Percentiles rank a stretch among this genome's conserved stretches.
phyloP scores from a whole-genome alignment of 495 filamentous ascomycete species.

The Penicillium soppii region DNA sequence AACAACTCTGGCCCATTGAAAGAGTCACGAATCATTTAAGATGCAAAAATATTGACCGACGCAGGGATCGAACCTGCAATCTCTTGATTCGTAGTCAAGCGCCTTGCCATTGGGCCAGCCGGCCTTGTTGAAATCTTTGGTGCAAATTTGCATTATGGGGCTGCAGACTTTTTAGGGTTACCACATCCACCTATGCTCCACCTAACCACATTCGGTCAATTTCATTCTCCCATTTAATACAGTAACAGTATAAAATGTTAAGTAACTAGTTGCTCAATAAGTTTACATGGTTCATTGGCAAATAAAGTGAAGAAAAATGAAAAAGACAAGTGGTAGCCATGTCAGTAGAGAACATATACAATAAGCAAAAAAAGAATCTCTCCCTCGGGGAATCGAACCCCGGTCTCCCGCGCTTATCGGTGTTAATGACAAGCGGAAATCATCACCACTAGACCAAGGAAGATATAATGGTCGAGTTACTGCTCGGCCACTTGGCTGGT shows the following conservation, averaged over 20 bases:
- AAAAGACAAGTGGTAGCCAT: too few species aligned
- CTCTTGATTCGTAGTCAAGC: conserved; percentile 71
- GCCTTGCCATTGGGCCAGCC: conserved; percentile 68
- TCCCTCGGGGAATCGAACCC: conserved; percentile 55
- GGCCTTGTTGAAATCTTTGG: conserved; percentile 25
- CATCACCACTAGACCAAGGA: conserved; percentile 53
- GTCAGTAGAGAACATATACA: too few species aligned
- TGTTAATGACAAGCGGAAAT: conserved; percentile 54
- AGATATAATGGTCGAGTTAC: conserved; percentile 28
- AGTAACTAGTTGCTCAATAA: not conserved
- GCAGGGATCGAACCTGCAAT: conserved; percentile 49
- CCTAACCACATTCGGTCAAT: not conserved
- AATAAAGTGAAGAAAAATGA: not conserved
- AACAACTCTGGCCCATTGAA: too few species aligned
- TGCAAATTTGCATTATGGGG: not conserved
- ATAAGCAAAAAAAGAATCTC: conserved; percentile 31
- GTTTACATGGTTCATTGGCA: not conserved
- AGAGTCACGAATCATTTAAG: too few species aligned
- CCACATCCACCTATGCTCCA: not conserved
- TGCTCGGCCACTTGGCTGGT: conserved; percentile 29
- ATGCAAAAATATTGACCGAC: conserved; percentile 28
- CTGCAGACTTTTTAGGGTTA: conserved; percentile 2
- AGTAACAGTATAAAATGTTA: too few species aligned
- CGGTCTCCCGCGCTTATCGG: conserved; percentile 49
- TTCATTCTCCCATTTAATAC: too few species aligned